These are phyloP conservation scores for Eucalyptus pumila DNA, from an alignment of 345 rosid genomes.

Conservation along the genomic window DNA sequence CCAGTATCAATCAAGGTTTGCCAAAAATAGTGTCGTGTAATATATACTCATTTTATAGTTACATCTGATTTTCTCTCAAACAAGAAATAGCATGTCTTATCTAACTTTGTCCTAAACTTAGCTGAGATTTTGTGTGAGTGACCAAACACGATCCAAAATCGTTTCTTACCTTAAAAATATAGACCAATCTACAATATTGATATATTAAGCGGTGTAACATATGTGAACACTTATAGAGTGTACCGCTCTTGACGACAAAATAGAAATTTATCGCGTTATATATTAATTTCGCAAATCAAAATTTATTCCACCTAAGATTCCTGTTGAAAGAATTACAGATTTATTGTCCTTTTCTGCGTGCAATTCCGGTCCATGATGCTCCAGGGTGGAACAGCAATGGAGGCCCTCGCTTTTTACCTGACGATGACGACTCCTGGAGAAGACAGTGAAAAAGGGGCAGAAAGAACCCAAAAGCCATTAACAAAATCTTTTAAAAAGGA, in stretches of 20 bases:
- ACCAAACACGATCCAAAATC: background rate
- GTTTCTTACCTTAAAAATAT: background rate
- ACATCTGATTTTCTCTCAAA: background rate
- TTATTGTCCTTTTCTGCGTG: background rate
- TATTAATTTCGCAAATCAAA: background rate
- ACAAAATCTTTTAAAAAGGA: background rate
- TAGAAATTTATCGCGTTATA: background rate
- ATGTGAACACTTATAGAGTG: too few species aligned
- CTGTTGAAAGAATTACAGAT: background rate
- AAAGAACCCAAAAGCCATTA: background rate
- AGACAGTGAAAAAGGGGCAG: background rate
- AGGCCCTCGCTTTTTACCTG: background rate
- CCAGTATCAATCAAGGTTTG: background rate
- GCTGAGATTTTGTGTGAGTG: background rate
- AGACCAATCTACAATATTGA: accelerated
- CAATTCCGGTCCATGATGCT: background rate
- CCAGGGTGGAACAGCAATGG: background rate
- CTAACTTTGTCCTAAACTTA: background rate
- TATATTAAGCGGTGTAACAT: too few species aligned
- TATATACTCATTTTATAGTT: background rate
- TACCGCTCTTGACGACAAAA: accelerated
- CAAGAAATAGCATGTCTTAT: background rate
- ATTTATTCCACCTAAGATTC: background rate
- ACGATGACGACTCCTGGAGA: background rate
- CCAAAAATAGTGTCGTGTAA: background rate